Evolutionary conservation across 805 yeast species (phyloP), one percentile per base, ranked within the genome.

Genomic region (Spencermartinsiella europaea): DNA sequence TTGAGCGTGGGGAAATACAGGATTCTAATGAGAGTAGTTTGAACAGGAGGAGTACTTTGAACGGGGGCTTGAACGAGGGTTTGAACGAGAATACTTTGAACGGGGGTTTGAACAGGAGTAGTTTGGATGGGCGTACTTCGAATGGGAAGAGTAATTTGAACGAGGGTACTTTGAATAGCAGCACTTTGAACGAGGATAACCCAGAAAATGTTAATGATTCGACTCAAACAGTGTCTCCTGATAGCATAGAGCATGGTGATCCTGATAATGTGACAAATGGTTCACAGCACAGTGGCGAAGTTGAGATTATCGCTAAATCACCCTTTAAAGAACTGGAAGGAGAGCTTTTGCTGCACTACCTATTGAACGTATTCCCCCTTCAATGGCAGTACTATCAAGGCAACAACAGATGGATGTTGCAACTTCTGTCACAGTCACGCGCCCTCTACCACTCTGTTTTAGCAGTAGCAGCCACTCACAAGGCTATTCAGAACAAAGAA

Each of bases 321-420:
- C 19, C 19, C n/a, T 5, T 21, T 4, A 21, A 46, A 3, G 31
- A 42, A 3, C 37, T 31, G 15, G 49, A 46, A 21, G 47, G 35
- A 14, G 38, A 46, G 42, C 21, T 46, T 17, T 21, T 46, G 12
- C 16, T 46, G 16, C 38, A 40, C 22, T 46, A 46, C 33, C 34
- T 46, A 10, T 36, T 42, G 21, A 27, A 38, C 4, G 31, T 46
- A 8, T 46, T 43, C 34, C 49, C 49, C 3, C 22, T 46, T 16
- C 49, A 46, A 27, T 46, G 49, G 49, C 49, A 46, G 21, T 46
- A 25, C 33, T 46, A 46, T 22, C 21, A 34, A 17, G 49, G 49
- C 4, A 21, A 36, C 15, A 28, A 27, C 35, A 8, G 21, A 14
- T 46, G 45, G 45, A 20, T 46, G 4, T 15, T 46, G 12, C 41